Evolutionary conservation across 495 filamentous ascomycete species (phyloP).

Genomic region (Penicillium fimorum): DNA sequence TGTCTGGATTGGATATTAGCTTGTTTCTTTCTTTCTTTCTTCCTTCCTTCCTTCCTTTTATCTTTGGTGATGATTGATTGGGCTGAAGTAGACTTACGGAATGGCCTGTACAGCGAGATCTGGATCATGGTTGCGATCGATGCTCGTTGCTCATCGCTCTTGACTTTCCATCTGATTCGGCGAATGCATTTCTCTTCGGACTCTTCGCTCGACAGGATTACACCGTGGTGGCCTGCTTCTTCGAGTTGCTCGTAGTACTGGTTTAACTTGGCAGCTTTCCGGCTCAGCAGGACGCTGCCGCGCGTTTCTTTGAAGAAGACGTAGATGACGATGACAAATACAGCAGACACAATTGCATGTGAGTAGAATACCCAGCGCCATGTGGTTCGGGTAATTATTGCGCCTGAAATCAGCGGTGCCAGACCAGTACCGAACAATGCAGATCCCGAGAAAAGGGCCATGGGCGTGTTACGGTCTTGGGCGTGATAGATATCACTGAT

Average conservation of each 20-base stretch:
- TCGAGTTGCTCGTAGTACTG: conserved; percentile 76
- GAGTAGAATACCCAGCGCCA: conserved; percentile 95
- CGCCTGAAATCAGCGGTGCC: conserved; percentile 71
- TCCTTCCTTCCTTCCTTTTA: neutral
- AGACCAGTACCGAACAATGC: conserved; percentile 80
- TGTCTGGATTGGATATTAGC: conserved; percentile 37
- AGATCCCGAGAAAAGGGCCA: conserved; percentile 78
- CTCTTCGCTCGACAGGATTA: conserved; percentile 44
- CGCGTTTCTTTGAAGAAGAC: conserved; percentile 79
- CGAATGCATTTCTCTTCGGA: conserved; percentile 39
- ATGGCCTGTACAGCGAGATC: conserved; percentile 73
- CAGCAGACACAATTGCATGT: conserved; percentile 67
- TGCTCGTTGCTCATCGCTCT: conserved; percentile 75
- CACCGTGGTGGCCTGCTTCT: conserved; percentile 60
- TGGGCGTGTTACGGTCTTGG: conserved; percentile 79
- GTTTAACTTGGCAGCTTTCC: conserved; percentile 74
- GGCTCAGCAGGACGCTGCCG: conserved; percentile 74
- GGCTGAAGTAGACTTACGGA: conserved; percentile 47
- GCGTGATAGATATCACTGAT: conserved; percentile 85
- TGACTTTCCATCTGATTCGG: conserved; percentile 81
- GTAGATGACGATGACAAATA: conserved; percentile 61
- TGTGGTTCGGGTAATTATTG: conserved; percentile 61
- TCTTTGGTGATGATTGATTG: neutral
- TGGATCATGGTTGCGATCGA: conserved; percentile 69
- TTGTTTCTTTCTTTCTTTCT: neutral